Evolutionary conservation across 177 flowering plant species (phyloP), one percentile per base, ranked within the genome.

Genomic region (Vitis hybrid): DNA sequence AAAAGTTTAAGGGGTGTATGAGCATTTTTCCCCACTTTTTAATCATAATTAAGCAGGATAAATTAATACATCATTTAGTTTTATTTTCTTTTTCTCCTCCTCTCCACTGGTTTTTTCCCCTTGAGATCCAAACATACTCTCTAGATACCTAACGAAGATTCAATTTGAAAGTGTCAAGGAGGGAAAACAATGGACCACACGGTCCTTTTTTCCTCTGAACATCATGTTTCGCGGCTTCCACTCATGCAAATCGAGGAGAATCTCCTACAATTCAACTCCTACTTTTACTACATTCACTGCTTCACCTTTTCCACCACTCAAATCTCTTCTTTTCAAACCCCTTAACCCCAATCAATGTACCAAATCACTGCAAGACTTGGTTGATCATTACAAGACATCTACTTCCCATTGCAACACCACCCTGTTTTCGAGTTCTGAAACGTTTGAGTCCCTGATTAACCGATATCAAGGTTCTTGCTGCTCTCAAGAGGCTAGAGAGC

Each of bases 401-500:
- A 73, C 61, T 3, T 39, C 65, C 12, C 60, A 63, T 1, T 56
- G 13, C 48, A 65, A 18, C 67, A 7, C n/a, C 59, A n/a, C 64
- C 51, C 6, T 14, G 45, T 34, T 14, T 19, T 58, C 67, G 10
- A 18, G 13, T 59, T 66, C 59, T 4, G 82, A 78, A n/a, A 68
- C 65, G 3, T 76, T 63, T 31, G 86, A 77, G 19, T 61, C 48
- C 50, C 68, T 83, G 45, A 69, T 73, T 22, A 1, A 6, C 3
- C 70, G 68, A 3, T 68, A 65, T 55, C 71, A 45, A 10, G 50
- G 63, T 50, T 73, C 81, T 19, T 18, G 56, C 51, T 13, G 65
- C 68, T 19, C 70, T 1, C 22, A 68, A 5, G 88, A 87, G 45
- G 93, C 91, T 7, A 50, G 79, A 9, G 67, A 65, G 71, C 77